phyloP scores from a whole-genome alignment of 139 green algal genomes.

The Dunaliella primolecta region DNA sequence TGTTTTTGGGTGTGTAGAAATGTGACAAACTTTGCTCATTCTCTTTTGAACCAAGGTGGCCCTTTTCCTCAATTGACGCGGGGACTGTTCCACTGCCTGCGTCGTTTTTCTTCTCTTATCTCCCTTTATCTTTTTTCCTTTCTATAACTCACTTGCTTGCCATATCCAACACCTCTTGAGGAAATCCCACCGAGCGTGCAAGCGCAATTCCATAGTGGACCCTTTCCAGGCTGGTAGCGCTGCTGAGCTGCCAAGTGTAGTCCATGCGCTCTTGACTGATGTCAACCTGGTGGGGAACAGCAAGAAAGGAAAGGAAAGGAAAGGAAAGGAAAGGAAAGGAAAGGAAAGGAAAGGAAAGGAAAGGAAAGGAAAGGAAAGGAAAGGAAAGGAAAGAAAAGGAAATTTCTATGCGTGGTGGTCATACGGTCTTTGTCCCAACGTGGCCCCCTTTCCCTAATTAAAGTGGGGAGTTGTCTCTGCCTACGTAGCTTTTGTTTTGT shows the following conservation, averaged over 20 bases:
- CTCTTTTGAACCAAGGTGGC: not conserved
- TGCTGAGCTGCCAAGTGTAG: slow-evolving; percentile 47
- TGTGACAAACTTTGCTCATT: not conserved
- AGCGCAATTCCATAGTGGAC: slow-evolving; percentile 66
- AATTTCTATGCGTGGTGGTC: not conserved
- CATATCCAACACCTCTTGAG: slow-evolving; percentile 22
- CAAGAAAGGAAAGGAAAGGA: too few relatives aligned
- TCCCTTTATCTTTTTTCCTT: too few relatives aligned
- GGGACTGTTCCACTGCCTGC: too few relatives aligned
- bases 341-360: too few relatives aligned
- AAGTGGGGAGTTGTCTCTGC: too few relatives aligned
- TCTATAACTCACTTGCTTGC: slow-evolving; percentile 15
- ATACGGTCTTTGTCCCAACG: too few relatives aligned
- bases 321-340: too few relatives aligned
- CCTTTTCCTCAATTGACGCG: not conserved
- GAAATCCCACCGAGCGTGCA: slow-evolving; percentile 50
- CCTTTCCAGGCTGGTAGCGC: not conserved
- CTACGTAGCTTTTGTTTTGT: too few relatives aligned
- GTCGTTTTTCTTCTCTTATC: too few relatives aligned
- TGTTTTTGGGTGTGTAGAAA: too few relatives aligned
- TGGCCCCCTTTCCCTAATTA: too few relatives aligned
- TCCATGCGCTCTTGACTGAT: slow-evolving; percentile 22
- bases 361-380: too few relatives aligned
- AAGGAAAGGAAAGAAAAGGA: not conserved
- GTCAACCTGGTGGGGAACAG: slow-evolving; percentile 23